Conservation (phyloP, 768 basidiomycete species). For the Panaeolus papilionaceus region DNA sequence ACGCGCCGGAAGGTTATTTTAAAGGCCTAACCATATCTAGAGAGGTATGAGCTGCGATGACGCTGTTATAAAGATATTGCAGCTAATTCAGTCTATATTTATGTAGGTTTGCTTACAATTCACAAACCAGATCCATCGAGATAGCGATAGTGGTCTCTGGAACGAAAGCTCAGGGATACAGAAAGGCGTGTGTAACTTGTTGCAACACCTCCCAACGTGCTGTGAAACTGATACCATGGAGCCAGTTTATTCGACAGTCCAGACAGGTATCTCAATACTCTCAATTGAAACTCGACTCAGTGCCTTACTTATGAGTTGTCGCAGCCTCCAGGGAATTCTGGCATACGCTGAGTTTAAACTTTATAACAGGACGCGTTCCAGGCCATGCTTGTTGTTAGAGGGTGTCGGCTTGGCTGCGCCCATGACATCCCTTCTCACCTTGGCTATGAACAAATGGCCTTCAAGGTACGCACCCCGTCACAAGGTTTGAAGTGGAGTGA, state of each 20-base stretch:
- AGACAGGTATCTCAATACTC: background rate
- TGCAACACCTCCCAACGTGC: background rate
- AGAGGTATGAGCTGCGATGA: slow-evolving; percentile 5
- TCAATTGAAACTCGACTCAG: background rate
- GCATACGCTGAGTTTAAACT: slow-evolving; percentile 3
- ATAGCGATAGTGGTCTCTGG: background rate
- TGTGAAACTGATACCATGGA: slow-evolving; percentile 7
- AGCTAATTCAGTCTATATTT: background rate
- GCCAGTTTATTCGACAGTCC: slow-evolving; percentile 1
- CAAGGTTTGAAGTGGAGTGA: background rate
- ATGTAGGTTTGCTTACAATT: background rate
- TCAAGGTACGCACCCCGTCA: background rate
- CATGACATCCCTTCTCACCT: background rate
- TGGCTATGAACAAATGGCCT: background rate
- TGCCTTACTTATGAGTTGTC: background rate
- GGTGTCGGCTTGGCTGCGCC: background rate
- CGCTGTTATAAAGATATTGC: background rate
- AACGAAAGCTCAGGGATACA: background rate
- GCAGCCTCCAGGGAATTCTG: background rate
- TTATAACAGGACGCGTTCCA: slow-evolving; percentile 1
- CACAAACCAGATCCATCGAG: background rate
- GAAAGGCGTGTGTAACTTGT: slow-evolving; percentile 1
- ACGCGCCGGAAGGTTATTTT: slow-evolving; percentile 4
- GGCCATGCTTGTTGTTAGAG: background rate
- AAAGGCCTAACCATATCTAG: background rate